These are phyloP conservation scores for Scedosporium minutisporum DNA, from an alignment of 2,329 filamentous ascomycete genomes.

Conservation along the genomic window DNA sequence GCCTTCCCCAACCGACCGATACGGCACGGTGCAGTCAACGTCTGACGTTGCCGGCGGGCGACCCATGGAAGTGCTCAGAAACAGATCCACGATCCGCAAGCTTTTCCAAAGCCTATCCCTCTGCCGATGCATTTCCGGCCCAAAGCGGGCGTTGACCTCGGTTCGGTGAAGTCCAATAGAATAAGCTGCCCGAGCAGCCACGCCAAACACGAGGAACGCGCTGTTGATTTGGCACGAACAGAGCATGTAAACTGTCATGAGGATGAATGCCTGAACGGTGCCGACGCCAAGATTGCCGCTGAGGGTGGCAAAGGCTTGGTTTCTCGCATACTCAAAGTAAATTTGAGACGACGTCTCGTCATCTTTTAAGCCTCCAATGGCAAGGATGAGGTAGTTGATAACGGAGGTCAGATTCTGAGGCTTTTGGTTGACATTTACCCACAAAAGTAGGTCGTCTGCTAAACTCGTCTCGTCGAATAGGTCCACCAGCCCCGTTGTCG, in stretches of 20 bases:
- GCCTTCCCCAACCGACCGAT: conserved; percentile 23
- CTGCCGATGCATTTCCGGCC: conserved; percentile 28
- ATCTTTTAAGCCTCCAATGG: conserved; percentile 35
- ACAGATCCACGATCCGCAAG: conserved; percentile 40
- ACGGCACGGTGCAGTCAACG: conserved; percentile 43
- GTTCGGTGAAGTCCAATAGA: conserved; percentile 43
- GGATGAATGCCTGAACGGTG: conserved; percentile 39
- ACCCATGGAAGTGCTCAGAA: conserved; percentile 44
- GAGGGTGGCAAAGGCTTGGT: conserved; percentile 32
- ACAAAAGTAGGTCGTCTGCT: conserved; percentile 28
- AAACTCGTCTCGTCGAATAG: conserved; percentile 34
- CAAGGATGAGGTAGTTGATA: conserved; percentile 39
- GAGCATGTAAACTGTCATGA: conserved; percentile 45
- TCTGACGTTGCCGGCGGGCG: conserved; percentile 43
- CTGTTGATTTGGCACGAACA: conserved; percentile 46
- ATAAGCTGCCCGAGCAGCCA: conserved; percentile 42
- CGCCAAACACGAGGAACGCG: conserved; percentile 44
- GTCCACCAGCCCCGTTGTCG: conserved; percentile 37
- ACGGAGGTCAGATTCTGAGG: conserved; percentile 28
- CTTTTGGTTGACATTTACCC: conserved; percentile 25
- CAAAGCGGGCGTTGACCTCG: conserved; percentile 44
- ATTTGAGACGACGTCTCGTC: conserved; percentile 30
- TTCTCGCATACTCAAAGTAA: conserved; percentile 41
- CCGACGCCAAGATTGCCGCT: conserved; percentile 34
- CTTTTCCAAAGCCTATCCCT: conserved; percentile 46